Conservation (phyloP, 768 basidiomycete species). For the Suillus variegatus region DNA sequence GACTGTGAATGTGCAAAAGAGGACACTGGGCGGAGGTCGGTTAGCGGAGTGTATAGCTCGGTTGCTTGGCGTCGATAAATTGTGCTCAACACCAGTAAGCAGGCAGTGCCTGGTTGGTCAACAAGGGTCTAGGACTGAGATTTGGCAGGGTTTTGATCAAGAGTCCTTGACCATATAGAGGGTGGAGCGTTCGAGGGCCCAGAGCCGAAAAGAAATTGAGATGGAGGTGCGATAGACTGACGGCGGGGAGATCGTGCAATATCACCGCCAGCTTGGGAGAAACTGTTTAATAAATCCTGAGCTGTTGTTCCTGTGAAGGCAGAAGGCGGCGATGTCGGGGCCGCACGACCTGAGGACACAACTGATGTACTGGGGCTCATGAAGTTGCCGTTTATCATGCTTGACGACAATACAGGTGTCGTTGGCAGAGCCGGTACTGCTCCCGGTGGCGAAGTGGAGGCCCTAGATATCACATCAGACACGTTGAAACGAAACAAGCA, state of each 20-base stretch:
- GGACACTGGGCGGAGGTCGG: conserved; percentile 6
- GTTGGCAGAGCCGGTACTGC: conserved; percentile 18
- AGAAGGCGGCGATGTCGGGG: conserved; percentile 24
- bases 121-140: neutral
- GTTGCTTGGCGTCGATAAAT: conserved; percentile 15
- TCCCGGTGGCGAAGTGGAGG: conserved; percentile 22
- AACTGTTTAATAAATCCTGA: conserved; percentile 61
- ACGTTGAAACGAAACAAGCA: neutral
- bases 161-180: conserved; percentile 69
- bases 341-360: conserved; percentile 23
- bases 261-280: conserved; percentile 23
- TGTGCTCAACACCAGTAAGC: conserved; percentile 8
- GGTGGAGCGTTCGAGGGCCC: conserved; percentile 44
- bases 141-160: conserved; percentile 43
- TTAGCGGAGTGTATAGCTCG: conserved; percentile 15
- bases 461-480: conserved; percentile 16
- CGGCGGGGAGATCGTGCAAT: conserved; percentile 15
- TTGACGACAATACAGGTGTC: conserved; percentile 17
- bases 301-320: conserved; percentile 53
- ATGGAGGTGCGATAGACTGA: conserved; percentile 28
- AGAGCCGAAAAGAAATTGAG: conserved; percentile 54
- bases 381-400: conserved; percentile 11
- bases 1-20: conserved; percentile 10
- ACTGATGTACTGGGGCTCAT: neutral
- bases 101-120: neutral